Evolutionary conservation across 495 filamentous ascomycete genomes (phyloP).

Genomic region (Podospora pseudocomata): DNA sequence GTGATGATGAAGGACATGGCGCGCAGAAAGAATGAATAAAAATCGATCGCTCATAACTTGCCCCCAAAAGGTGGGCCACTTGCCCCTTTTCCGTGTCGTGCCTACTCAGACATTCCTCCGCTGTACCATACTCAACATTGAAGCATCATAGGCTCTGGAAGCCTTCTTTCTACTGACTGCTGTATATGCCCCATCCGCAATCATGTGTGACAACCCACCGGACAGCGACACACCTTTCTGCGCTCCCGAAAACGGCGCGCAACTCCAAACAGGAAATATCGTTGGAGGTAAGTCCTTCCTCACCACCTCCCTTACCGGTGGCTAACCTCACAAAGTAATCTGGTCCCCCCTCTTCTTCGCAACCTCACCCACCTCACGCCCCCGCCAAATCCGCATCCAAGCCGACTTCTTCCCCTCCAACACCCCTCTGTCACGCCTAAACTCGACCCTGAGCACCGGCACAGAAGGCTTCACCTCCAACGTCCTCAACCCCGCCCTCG

Average conservation of each 20-base stretch:
- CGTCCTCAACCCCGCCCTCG: slow-evolving; percentile 15
- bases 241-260: not conserved
- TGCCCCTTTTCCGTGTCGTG: no score
- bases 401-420: slow-evolving; percentile 16
- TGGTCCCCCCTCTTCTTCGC: slow-evolving; percentile 7
- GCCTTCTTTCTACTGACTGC: not conserved
- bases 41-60: no score
- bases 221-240: slow-evolving; percentile 4
- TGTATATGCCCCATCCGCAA: not conserved
- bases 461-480: slow-evolving; percentile 23
- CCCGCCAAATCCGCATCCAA: slow-evolving; percentile 19
- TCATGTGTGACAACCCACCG: slow-evolving; percentile 1
- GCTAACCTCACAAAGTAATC: slow-evolving; percentile 1
- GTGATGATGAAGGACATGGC: slow-evolving; percentile 2
- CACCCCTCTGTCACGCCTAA: not conserved
- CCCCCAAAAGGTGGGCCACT: no score
- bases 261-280: not conserved
- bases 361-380: slow-evolving; percentile 2
- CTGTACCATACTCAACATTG: not conserved
- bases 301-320: not conserved
- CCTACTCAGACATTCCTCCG: no score
- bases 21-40: not conserved
- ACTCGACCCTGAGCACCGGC: not conserved
- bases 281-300: not conserved
- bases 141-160: slow-evolving; percentile 1